Evolutionary conservation across 257 asterid species (phyloP).

Genomic region (Solanum sitiens): DNA sequence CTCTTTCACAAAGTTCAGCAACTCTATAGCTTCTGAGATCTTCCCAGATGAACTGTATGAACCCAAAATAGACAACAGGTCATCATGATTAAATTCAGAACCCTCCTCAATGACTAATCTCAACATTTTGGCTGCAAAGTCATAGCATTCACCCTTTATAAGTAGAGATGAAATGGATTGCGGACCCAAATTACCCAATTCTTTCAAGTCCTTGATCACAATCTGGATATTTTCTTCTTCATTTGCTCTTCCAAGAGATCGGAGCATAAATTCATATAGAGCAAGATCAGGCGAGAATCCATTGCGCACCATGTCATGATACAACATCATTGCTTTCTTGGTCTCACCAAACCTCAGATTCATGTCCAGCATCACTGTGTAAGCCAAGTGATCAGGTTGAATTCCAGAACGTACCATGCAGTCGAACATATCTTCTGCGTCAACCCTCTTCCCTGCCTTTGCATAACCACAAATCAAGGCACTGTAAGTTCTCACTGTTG

Average conservation of each 20-base stretch:
- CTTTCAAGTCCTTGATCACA: conserved; percentile 64
- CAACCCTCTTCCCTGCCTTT: conserved; percentile 56
- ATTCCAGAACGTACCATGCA: conserved; percentile 86
- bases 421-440: conserved; percentile 63
- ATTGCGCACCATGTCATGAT: conserved; percentile 56
- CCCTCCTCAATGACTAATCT: conserved; percentile 52
- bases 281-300: conserved; percentile 62
- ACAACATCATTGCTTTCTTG: conserved; percentile 49
- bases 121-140: conserved; percentile 62
- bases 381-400: conserved; percentile 77
- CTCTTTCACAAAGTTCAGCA: conserved; percentile 55
- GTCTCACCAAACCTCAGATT: conserved; percentile 56
- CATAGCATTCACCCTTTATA: conserved; percentile 65
- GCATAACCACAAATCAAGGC: conserved; percentile 96
- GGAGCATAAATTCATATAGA: conserved; percentile 51
- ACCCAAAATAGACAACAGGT: conserved; percentile 56
- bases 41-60: conserved; percentile 82
- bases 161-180: conserved; percentile 62
- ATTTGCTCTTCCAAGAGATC: conserved; percentile 43
- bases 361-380: conserved; percentile 73
- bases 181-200: conserved; percentile 42
- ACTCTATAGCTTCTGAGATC: conserved; percentile 61
- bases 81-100: conserved; percentile 36
- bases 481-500: conserved; percentile 79
- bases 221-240: conserved; percentile 32